Base-by-base conservation (phyloP, 1,139 yeast genomes). In the Kodamaea plutei region DNA sequence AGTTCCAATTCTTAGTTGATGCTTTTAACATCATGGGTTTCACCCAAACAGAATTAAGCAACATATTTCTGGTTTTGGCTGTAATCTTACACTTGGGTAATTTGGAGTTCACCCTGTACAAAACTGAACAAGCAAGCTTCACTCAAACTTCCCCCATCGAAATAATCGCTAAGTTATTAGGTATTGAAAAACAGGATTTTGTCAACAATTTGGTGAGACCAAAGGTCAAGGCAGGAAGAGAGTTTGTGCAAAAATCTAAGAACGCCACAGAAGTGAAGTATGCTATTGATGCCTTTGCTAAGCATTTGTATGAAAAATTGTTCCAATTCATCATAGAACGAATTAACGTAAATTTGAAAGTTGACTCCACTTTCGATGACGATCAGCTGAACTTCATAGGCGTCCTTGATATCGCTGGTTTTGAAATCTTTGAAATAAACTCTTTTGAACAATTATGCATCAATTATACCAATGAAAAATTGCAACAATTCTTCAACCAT, bases 381-480 rank as follows among this genome's bases (percentile, higher is more conserved):
- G 46, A 44, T 11, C 45, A 36, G 24, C 54, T 53, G 11, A 77
- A 82, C 36, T 89, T 82, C 45, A 87, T 91, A 45, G 98, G 99
- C 2, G 93, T 93, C 3, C 65, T 91, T 37, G 99, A 91, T 65
- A 93, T 91, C 48, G 97, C 97, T 0, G 99, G 98, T 6, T 93
- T 91, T 59, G 99, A 93, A 60, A 91, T 91, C 37, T 93, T 93
- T 53, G 80, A 85, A 36, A 73, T 74, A 38, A 93, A 93, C 52
- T 85, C 96, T 1, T 91, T 93, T 54, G 99, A 93, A 55, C 99
- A 93, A 58, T 70, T 93, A 26, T 91, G 98, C 59, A 93, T 93
- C 52, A 93, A 93, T 51, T 91, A 85, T 54, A 91, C 98, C 29
- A 93, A 93, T 56, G 99, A 93, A 58, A 88, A 85, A 52, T 67